phyloP scores from a whole-genome alignment of 805 yeast genomes.

The Barnettozyma wickerhamii region DNA sequence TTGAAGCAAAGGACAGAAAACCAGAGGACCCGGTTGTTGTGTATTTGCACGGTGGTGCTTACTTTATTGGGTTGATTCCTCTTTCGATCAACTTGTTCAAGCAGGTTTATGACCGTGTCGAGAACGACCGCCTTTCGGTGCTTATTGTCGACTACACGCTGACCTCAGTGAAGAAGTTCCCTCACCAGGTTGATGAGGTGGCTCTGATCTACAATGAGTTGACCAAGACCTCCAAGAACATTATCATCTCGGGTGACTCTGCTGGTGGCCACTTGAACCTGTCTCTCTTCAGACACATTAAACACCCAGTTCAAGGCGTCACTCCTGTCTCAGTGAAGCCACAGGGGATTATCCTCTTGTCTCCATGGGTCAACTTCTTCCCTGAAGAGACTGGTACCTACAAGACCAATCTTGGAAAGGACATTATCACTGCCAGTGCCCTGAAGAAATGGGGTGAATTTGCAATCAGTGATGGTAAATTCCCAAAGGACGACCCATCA shows the following conservation, averaged over 20 bases:
- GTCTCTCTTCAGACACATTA: slow-evolving; percentile 14
- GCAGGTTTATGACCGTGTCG: slow-evolving; percentile 3
- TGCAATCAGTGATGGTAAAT: not conserved
- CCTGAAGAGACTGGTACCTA: slow-evolving; percentile 7
- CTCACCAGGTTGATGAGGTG: slow-evolving; percentile 18
- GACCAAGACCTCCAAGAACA: slow-evolving; percentile 12
- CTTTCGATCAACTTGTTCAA: slow-evolving; percentile 7
- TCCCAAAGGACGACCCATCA: no score
- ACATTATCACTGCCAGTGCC: not conserved
- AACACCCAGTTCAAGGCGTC: not conserved
- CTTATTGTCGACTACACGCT: slow-evolving; percentile 25
- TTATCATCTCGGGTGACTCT: slow-evolving; percentile 28
- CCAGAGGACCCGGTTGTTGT: slow-evolving; percentile 16
- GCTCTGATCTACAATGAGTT: slow-evolving; percentile 18
- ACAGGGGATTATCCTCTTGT: slow-evolving; percentile 8
- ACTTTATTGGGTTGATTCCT: slow-evolving; percentile 10
- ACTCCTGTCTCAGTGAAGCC: not conserved
- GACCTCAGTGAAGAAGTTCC: not conserved
- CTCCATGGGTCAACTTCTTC: slow-evolving; percentile 17
- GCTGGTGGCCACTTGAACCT: slow-evolving; percentile 28
- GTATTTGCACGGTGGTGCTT: slow-evolving; percentile 20
- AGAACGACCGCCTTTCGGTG: slow-evolving; percentile 15
- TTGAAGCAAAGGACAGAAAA: slow-evolving; percentile 26
- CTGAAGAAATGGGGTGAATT: not conserved
- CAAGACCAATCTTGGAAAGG: not conserved